Conservation (phyloP, 2,329 filamentous ascomycete genomes). For the Fusarium sterilihyphosum region DNA sequence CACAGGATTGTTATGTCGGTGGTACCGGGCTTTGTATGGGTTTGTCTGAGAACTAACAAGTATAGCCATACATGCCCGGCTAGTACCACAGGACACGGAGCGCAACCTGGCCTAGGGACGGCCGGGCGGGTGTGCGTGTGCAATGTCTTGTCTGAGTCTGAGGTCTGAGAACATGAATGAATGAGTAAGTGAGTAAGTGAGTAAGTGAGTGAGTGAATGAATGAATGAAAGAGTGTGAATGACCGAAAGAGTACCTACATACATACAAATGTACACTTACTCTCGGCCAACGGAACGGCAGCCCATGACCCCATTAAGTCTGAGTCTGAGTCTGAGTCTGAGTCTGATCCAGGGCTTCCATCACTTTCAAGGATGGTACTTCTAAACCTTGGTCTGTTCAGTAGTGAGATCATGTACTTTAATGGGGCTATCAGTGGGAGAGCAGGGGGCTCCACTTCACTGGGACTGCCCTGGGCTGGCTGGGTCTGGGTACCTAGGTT, state of each 20-base stretch:
- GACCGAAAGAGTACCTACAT: neutral
- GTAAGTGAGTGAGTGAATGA: conserved; percentile 29
- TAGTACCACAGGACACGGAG: conserved; percentile 31
- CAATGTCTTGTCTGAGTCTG: conserved; percentile 32
- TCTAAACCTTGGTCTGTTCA: neutral
- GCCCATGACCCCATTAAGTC: conserved; percentile 29
- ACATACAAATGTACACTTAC: neutral
- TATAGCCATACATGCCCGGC: conserved; percentile 20
- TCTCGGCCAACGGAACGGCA: conserved; percentile 42
- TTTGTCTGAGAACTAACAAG: conserved; percentile 7
- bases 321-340: neutral
- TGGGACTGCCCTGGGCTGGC: neutral
- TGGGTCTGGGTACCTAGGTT: neutral
- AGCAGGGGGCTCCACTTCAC: neutral
- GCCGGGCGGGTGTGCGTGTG: conserved; percentile 36
- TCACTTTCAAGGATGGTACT: conserved; percentile 9
- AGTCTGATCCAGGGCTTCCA: conserved; percentile 23
- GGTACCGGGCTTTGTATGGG: conserved; percentile 26
- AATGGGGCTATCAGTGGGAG: neutral
- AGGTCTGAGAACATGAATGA: neutral
- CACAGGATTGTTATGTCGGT: conserved; percentile 20
- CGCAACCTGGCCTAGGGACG: conserved; percentile 31
- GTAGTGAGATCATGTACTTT: conserved; percentile 3
- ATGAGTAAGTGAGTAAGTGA: conserved; percentile 31
- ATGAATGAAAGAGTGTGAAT: neutral